Evolutionary conservation across 2,329 filamentous ascomycete genomes (phyloP).

Genomic region (Phialophora chinensis): DNA sequence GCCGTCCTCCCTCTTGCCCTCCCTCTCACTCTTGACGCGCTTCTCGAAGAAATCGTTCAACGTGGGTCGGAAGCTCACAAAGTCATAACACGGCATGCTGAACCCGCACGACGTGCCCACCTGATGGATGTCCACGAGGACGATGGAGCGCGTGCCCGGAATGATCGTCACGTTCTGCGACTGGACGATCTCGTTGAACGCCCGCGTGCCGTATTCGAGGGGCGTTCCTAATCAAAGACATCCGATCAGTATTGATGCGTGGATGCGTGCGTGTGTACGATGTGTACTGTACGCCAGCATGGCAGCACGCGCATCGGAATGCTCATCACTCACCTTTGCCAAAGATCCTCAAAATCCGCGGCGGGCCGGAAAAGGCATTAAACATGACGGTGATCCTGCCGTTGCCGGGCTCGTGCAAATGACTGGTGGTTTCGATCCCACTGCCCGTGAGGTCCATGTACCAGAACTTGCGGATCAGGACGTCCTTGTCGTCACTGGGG

Average conservation of each 20-base stretch:
- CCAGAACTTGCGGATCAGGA: constrained; percentile 38
- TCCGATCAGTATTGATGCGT: not conserved
- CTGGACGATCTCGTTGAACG: constrained; percentile 53
- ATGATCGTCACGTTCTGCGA: constrained; percentile 44
- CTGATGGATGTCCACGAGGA: constrained; percentile 67
- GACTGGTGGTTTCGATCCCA: constrained; percentile 76
- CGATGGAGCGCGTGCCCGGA: constrained; percentile 63
- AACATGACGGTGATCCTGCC: constrained; percentile 77
- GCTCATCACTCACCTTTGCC: constrained; percentile 34
- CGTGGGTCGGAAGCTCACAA: constrained; percentile 35
- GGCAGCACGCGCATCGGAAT: not conserved
- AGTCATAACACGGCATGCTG: constrained; percentile 53
- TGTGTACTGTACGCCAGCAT: not conserved
- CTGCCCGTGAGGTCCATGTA: constrained; percentile 63
- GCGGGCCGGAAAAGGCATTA: constrained; percentile 65
- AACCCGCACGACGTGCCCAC: constrained; percentile 72
- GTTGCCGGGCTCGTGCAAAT: constrained; percentile 71
- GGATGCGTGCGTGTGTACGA: not conserved
- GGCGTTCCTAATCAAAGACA: constrained; percentile 52
- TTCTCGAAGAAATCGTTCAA: constrained; percentile 39
- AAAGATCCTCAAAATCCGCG: constrained; percentile 63
- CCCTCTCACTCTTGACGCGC: constrained; percentile 46
- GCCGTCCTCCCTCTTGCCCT: constrained; percentile 52
- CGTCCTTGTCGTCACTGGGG: constrained; percentile 14
- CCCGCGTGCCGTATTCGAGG: constrained; percentile 63